A percentile compares a stretch with the other conserved stretches of the same genome.
Conservation (phyloP, 2,329 filamentous ascomycete species). For the Clarireedia homoeocarpa region DNA sequence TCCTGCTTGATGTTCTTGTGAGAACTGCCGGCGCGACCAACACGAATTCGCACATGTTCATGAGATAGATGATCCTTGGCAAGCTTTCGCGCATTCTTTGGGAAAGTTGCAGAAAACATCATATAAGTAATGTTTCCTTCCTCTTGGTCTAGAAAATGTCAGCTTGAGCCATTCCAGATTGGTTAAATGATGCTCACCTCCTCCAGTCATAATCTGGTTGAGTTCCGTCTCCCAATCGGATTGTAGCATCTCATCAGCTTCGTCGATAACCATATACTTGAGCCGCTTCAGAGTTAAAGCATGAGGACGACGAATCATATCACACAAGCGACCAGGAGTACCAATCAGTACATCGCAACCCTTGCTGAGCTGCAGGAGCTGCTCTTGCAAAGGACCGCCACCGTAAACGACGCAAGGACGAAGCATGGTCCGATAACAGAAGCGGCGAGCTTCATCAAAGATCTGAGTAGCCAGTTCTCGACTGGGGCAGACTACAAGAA, state of each 20-base stretch:
- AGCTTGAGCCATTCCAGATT: background rate
- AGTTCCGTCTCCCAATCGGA: conserved; percentile 73
- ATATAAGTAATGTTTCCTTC: conserved; percentile 62
- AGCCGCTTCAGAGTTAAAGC: conserved; percentile 67
- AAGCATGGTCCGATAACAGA: conserved; percentile 92
- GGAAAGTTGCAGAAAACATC: conserved; percentile 94
- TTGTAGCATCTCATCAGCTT: conserved; percentile 88
- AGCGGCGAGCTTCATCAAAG: conserved; percentile 85
- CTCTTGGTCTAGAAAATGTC: conserved; percentile 55
- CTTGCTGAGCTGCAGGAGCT: conserved; percentile 64
- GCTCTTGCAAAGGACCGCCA: conserved; percentile 62
- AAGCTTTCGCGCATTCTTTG: conserved; percentile 66
- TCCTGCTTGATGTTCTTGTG: conserved; percentile 78
- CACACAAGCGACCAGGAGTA: conserved; percentile 76
- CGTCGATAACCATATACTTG: conserved; percentile 78
- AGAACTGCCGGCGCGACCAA: conserved; percentile 79
- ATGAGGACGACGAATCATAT: conserved; percentile 69
- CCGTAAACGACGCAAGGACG: conserved; percentile 88
- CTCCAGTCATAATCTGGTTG: conserved; percentile 67
- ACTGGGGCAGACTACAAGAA: conserved; percentile 77
- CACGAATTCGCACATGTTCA: conserved; percentile 70
- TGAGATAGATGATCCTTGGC: conserved; percentile 68
- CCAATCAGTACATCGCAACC: conserved; percentile 88
- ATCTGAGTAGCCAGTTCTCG: conserved; percentile 91
- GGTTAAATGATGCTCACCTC: conserved; percentile 49